Evolutionary conservation across 805 yeast genomes (phyloP), one percentile per base, ranked within the genome.

Genomic region (Saccharomycopsis oosterbeekiorum): DNA sequence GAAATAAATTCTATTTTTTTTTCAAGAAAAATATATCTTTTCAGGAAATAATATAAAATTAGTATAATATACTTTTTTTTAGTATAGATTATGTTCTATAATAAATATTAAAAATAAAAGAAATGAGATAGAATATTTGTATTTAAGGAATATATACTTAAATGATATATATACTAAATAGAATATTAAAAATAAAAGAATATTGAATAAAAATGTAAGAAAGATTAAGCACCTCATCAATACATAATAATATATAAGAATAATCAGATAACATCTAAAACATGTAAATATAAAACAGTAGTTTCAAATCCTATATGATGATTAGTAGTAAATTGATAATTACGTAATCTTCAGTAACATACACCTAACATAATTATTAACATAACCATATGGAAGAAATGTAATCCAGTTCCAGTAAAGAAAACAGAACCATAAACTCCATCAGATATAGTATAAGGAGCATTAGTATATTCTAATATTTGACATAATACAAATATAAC

Each of bases 211-310:
- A 8, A 36, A 36, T 8, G 17, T 51, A 15, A 47, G 40, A 56
- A 10, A 24, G n/a, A 53, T 26, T 12, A 55, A 47, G 66, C 56
- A 54, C 69, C 70, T 67, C 70, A 68, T 64, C 69, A 68, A 59
- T 68, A 68, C 63, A 67, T 64, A 29, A 68, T 59, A 34, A 68
- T 64, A 56, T 65, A 68, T 62, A 68, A 61, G 60, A 68, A 67
- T 66, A 68, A 65, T 68, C 71, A 68, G 57, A 68, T 67, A 40
- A 68, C 65, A 68, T 68, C 71, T 63, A 68, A 61, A 42, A 68
- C 68, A 64, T 68, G 71, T 64, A 65, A 65, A 51, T 65, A 66
- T 60, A 68, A 61, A 29, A 68, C 65, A 60, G 70, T 68, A 39
- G 65, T 64, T 62, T 68, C 70, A 62, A 58, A 68, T 34, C 66